Percentiles rank a stretch among this genome's conserved stretches.
These are phyloP conservation scores for Phytophthora chlamydospora DNA, from an alignment of 352 stramenopile genomes.

Conservation along the genomic window DNA sequence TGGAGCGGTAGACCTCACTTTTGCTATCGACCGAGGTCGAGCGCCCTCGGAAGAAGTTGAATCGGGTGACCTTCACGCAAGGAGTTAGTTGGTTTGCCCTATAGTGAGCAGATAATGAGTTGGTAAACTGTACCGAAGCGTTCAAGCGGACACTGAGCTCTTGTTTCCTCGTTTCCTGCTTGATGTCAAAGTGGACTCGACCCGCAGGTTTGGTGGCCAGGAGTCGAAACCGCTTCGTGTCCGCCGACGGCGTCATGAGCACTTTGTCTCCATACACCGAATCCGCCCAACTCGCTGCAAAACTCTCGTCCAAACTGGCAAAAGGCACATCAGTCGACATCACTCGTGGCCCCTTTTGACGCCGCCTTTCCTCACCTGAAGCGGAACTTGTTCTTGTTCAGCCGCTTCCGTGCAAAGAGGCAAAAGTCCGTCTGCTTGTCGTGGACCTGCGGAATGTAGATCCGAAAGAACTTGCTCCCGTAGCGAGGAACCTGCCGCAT, in stretches of 20 bases:
- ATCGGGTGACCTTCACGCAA: conserved; percentile 39
- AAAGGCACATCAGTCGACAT: background rate
- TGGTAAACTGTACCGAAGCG: conserved; percentile 35
- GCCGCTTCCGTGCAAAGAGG: conserved; percentile 72
- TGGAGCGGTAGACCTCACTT: conserved; percentile 42
- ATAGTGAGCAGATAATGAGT: background rate
- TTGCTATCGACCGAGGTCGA: conserved; percentile 37
- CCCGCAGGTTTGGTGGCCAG: conserved; percentile 48
- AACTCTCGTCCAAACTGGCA: conserved; percentile 56
- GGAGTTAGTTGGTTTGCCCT: background rate
- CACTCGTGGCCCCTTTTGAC: background rate
- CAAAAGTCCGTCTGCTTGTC: conserved; percentile 75
- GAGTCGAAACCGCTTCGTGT: conserved; percentile 64
- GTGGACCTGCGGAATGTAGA: conserved; percentile 80
- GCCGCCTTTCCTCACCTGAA: conserved; percentile 51
- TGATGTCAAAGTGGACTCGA: conserved; percentile 70
- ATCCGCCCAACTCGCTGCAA: conserved; percentile 71
- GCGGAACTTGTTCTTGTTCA: conserved; percentile 79
- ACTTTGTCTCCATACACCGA: conserved; percentile 68
- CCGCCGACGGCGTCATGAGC: conserved; percentile 48
- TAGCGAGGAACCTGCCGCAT: conserved; percentile 51
- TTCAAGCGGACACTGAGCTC: conserved; percentile 71
- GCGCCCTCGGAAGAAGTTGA: conserved; percentile 55
- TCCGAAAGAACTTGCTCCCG: conserved; percentile 71
- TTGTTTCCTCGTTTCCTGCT: conserved; percentile 75